phyloP scores from a whole-genome alignment of 495 filamentous ascomycete genomes.

The Xylaria flabelliformis region DNA sequence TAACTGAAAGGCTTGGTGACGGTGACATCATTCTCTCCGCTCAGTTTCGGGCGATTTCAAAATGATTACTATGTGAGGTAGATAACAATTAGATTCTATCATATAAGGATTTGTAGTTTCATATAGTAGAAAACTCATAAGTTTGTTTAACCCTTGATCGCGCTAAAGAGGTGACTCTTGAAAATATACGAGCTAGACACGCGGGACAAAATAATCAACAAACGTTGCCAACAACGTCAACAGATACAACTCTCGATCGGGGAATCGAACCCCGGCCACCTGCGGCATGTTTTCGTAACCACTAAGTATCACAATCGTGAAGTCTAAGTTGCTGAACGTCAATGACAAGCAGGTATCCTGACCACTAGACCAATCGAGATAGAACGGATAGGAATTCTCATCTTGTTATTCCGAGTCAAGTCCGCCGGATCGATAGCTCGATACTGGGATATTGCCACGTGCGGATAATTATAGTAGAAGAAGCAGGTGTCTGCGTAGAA shows the following conservation, averaged over 20 bases:
- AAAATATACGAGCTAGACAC: neutral
- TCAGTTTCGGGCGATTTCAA: neutral
- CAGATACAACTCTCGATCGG: slow-evolving; percentile 41
- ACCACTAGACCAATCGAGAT: slow-evolving; percentile 30
- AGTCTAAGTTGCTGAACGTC: neutral
- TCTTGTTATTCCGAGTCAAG: neutral
- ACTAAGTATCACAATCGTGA: neutral
- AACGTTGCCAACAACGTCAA: neutral
- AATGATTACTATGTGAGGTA: neutral
- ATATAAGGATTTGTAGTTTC: neutral
- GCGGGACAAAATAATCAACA: neutral
- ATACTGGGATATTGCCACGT: neutral
- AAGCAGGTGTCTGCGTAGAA: neutral
- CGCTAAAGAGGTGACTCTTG: neutral
- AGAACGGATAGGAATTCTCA: neutral
- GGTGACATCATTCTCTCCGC: neutral
- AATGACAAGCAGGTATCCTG: slow-evolving; percentile 27
- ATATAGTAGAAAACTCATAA: neutral
- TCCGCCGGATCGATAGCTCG: neutral
- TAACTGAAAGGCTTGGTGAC: neutral
- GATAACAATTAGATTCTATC: neutral
- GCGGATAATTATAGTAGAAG: neutral
- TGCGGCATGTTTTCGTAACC: slow-evolving; percentile 28
- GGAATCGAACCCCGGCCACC: slow-evolving; percentile 53
- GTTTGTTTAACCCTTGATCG: neutral